A percentile compares a stretch with the other conserved stretches of the same genome.
Conservation (phyloP, 495 filamentous ascomycete species). For the Emericellopsis terricola region DNA sequence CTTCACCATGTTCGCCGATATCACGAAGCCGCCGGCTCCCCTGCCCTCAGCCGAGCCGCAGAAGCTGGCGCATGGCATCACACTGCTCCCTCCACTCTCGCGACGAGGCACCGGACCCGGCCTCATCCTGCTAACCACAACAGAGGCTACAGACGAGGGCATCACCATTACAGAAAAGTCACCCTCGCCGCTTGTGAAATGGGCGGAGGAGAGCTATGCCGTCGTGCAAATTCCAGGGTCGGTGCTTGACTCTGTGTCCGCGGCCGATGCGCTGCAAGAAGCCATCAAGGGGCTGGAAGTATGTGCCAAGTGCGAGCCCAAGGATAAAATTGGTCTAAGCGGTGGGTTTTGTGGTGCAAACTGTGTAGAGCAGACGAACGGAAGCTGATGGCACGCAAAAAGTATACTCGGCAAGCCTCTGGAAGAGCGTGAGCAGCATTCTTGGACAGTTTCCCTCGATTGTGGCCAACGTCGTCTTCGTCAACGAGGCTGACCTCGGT, state of each 20-base stretch:
- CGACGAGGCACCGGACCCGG: conserved; percentile 36
- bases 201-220: conserved; percentile 41
- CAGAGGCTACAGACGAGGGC: not conserved
- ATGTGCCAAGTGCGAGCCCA: conserved; percentile 5
- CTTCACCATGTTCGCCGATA: not conserved
- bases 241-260: conserved; percentile 1
- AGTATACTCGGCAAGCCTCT: not conserved
- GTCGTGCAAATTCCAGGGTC: conserved; percentile 20
- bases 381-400: no score
- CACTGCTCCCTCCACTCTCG: conserved; percentile 35
- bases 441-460: not conserved
- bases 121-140: conserved; percentile 22
- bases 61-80: conserved; percentile 1
- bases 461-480: not conserved
- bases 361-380: no score
- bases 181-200: conserved; percentile 25
- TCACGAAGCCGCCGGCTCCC: not conserved
- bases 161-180: conserved; percentile 3
- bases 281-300: conserved; percentile 5
- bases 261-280: conserved; percentile 7
- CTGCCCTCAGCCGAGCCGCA: not conserved
- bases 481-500: not conserved
- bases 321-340: conserved; percentile 6
- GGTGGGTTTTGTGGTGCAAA: no score
- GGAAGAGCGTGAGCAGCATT: not conserved